Base-by-base conservation (phyloP, 495 filamentous ascomycete genomes). In the Acidiella bohemica region DNA sequence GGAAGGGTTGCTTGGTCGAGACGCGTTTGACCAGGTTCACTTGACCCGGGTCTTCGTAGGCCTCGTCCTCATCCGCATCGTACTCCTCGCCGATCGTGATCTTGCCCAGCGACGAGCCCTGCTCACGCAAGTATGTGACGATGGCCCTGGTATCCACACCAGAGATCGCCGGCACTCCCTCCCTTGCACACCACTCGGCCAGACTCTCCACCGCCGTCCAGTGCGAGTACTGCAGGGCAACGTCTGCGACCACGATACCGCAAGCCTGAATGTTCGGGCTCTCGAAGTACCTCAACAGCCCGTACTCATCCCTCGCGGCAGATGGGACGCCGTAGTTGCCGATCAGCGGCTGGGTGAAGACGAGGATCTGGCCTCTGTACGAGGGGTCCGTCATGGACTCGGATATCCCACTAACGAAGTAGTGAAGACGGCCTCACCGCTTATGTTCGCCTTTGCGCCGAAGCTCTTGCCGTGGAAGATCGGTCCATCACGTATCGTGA, bases 331-430 rank as follows among this genome's bases (percentile, higher is more conserved):
- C 90, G 56, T 99, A 99, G 68, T 99, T 99, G 49, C 90, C 90
- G 60, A 99, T 94, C 47, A 99, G 66, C n/a, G 90, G 90, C 59
- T 93, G 84, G 39, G 90, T 99, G 70, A 99, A 94, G 54, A 96
- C 88, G 53, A 94, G 67, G 42, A 96, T 96, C 67, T 99, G 92
- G 31, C 92, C 92, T 50, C 92, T 86, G 70, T 99, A 99, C 22
- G 90, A 96, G 27, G 90, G 92, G 54, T 96, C 92, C 56, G 90
- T 96, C 75, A 99, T 76, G 31, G 88, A 94, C 66, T 97, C 92
- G 90, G 90, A 58, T 97, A 97, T 44, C 84, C 86, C 44, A 94
- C 87, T 42, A 87, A 70, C 20, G 82, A 88, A 39, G 84, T 93
- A 46, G 84, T 94, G 73, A 93, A 93, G 53, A 93, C 85, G 31